Evolutionary conservation across 2,329 filamentous ascomycete genomes (phyloP).

Genomic region (Hirsutella thompsonii): DNA sequence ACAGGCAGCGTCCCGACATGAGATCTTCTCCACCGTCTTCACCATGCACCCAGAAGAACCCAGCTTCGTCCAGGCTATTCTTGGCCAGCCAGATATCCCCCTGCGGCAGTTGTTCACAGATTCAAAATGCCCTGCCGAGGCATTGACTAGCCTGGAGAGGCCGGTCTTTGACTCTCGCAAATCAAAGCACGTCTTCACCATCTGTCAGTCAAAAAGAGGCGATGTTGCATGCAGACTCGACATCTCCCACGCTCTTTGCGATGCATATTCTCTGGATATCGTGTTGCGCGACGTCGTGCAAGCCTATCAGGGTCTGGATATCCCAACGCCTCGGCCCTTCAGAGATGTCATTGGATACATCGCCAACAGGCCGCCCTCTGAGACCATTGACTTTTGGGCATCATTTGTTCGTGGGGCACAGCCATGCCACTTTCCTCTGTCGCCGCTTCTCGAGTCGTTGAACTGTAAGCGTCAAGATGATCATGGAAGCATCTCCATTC

Average conservation of each 20-base stretch:
- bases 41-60: neutral
- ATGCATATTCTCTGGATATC: neutral
- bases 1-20: neutral
- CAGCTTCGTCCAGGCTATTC: neutral
- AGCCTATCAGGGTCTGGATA: neutral
- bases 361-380: neutral
- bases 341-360: neutral
- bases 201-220: neutral
- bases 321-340: neutral
- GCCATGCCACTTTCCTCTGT: neutral
- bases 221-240: neutral
- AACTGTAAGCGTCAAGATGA: neutral
- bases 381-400: neutral
- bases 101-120: neutral
- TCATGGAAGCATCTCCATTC: neutral
- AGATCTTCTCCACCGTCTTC: neutral
- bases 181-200: neutral
- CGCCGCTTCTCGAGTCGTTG: neutral
- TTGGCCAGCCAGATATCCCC: neutral
- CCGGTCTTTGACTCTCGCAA: neutral
- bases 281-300: neutral
- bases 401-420: neutral
- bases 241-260: neutral
- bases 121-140: neutral
- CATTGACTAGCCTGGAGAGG: neutral